These are phyloP conservation scores for Jatropha curcas DNA, from an alignment of 345 rosid genomes.

Conservation along the genomic window DNA sequence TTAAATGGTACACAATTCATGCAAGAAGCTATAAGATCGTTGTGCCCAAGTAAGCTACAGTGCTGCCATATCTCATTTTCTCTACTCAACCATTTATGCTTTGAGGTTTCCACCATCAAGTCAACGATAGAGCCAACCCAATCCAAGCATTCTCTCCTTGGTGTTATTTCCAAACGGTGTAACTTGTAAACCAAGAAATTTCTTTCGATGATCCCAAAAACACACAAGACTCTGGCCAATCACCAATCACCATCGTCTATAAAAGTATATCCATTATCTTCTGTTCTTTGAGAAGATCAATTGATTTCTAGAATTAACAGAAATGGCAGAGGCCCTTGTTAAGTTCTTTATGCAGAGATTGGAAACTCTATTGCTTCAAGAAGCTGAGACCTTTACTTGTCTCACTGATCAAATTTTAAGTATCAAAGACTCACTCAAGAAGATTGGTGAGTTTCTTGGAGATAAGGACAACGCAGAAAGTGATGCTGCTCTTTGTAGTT, in stretches of 20 bases:
- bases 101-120: background rate
- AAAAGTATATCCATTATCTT: background rate
- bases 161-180: too few relatives aligned
- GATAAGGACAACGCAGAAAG: slow-evolving; percentile 8
- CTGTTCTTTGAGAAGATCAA: background rate
- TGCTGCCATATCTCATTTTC: too few relatives aligned
- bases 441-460: slow-evolving; percentile 16
- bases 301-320: background rate
- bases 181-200: background rate
- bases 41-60: too few relatives aligned
- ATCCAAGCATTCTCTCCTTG: too few relatives aligned
- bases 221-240: background rate
- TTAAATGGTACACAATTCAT: too few relatives aligned
- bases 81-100: too few relatives aligned
- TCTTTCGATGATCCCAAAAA: background rate
- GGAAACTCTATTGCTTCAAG: slow-evolving; percentile 18
- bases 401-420: slow-evolving; percentile 18
- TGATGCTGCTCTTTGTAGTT: slow-evolving; percentile 11
- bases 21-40: too few relatives aligned
- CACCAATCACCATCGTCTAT: too few relatives aligned
- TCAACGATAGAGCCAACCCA: background rate
- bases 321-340: slow-evolving; percentile 35
- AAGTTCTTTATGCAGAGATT: slow-evolving; percentile 34
- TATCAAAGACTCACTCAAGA: slow-evolving; percentile 12
- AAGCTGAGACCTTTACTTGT: slow-evolving; percentile 21